Evolutionary conservation across 2,329 filamentous ascomycete species (phyloP), one percentile per base, ranked within the genome.

Genomic region (Beauveria scarabaeidicola): DNA sequence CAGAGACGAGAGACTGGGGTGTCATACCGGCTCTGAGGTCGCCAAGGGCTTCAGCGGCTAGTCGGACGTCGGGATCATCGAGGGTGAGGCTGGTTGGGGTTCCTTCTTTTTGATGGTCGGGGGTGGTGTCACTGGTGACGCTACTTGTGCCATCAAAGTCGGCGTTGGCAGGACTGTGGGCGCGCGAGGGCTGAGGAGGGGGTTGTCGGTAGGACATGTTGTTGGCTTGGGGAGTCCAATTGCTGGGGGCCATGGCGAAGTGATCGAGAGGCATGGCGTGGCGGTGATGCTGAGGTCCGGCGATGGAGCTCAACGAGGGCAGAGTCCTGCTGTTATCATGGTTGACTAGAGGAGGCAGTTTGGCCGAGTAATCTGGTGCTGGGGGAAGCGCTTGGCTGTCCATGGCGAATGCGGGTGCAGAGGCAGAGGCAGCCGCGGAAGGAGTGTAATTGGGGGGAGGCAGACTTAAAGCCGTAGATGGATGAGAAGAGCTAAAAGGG

Each of bases 1-100:
- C 41, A 17, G 23, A 40, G 43, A 17, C 19, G 40, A 10, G 40
- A 9, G n/a, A 25, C 44, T 25, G n/a, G 21, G 17, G 17, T 36
- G 19, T 73, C 80, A 69, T 76, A 91, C 88, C 87, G 66, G 88
- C 85, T 73, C 86, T 81, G 62, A 92, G 78, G 65, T 90, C 87
- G 52, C 88, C 88, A 15, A 92, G 75, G 8, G 89, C 89, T 72
- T 91, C 87, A 32, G 89, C 89, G 25, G 89, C 89, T 65, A 87
- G 77, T 46, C 84, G 79, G 40, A 88, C 85, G 66, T 87, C 84
- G 3, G 85, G 84, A 64, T 88, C 85, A 66, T 88, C 85, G 29
- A 88, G 70, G 61, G 75, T 84, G 52, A 85, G 79, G 61, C 79
- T 83, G 59, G 74, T 74, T 5, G 78, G 72, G 52, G 79, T 72